Base-by-base conservation (phyloP, 2,329 filamentous ascomycete species). In the Neocatenulostroma microsporum region DNA sequence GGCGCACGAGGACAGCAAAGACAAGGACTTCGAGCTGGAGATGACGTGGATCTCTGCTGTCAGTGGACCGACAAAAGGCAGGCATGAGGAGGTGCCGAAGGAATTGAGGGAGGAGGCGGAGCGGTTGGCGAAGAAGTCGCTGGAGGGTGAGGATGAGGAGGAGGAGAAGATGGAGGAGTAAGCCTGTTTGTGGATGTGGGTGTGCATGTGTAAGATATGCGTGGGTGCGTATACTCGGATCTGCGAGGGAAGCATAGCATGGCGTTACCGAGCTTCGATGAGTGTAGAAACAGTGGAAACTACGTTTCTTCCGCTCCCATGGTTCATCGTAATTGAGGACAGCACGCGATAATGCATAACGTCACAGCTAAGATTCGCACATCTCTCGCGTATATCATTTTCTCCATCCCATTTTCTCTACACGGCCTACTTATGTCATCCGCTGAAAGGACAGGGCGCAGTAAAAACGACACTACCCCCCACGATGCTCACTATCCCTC, bases 1-100 rank as follows among this genome's bases (percentile, higher is more conserved):
- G 42, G 88, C 89, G 32, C 91, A 98, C 61, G 91, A 96, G 63
- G 91, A 98, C 64, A 96, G 89, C 73, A 96, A 96, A 71, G 91
- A 96, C 68, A 98, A 98, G 73, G 91, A 96, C 49, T 98, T 96
- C 57, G 91, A 98, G 77, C 73, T 98, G 42, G 91, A 98, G 71
- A 93, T 98, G 87, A 94, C 85, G 41, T 98, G 91, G 91, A 84
- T 96, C 62, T 95, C 87, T 64, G 77, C 74, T 36, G 65, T 79
- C 31, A 77, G 84, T 48, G 89, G 88, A 4, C 87, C 88, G 23
- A 96, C 88, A 45, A 89, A 93, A 69, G 91, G 91, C 46, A 78
- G 81, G 54, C 91, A 98, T 60, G 75, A 89, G 64, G 86, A 94
- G 65, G 91, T 98, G 40, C 91, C 91, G 39, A 88, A 85, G 70